Base-by-base conservation (phyloP, 768 basidiomycete species). In the Hygrophorus russula region DNA sequence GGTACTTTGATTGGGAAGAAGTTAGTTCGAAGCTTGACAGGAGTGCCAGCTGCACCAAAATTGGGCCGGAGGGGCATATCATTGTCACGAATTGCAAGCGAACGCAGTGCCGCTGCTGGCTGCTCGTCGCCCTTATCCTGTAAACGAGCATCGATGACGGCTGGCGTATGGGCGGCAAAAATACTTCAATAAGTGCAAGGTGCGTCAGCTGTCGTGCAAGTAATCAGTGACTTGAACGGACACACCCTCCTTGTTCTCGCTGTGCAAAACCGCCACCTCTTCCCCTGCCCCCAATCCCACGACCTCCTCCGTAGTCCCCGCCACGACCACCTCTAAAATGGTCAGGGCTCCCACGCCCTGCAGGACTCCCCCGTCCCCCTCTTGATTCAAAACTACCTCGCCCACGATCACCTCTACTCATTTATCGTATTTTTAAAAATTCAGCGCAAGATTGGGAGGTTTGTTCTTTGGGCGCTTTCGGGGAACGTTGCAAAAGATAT, bases 1-100 rank as follows among this genome's bases (percentile, higher is more conserved):
- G 69, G 68, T 8, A 76, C 56, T 37, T 63, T 65, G 19, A 85
- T 64, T 0, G 79, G 68, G 58, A 83, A 83, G 63, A 78, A 82
- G 51, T 85, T 86, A 36, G 80, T 68, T 5, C 83, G 69, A 12
- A 84, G 56, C 35, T 64, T 70, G 52, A 78, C 66, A 8, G 57
- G 32, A 30, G 47, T 65, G 8, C 80, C 80, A 1, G 49, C 49
- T 0, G 63, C 74, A 0, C 81, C 80, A 49, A 70, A 81, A 12
- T 67, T 74, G 5, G 78, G 76, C 15, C 80, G 70, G 8, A 76
- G 49, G 12, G 80, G 80, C 33, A 88, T 57, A 11, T 72, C 65
- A 32, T 61, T 58, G 5, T 53, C 48, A 15, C 58, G 56, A 12
- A 68, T 29, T 6, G 46, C 56, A 39, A 70, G 51, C 2, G 47